A percentile compares a stretch with the other conserved stretches of the same genome.
Conservation (phyloP, 257 asterid species). For the Fraxinus quadrangulata region DNA sequence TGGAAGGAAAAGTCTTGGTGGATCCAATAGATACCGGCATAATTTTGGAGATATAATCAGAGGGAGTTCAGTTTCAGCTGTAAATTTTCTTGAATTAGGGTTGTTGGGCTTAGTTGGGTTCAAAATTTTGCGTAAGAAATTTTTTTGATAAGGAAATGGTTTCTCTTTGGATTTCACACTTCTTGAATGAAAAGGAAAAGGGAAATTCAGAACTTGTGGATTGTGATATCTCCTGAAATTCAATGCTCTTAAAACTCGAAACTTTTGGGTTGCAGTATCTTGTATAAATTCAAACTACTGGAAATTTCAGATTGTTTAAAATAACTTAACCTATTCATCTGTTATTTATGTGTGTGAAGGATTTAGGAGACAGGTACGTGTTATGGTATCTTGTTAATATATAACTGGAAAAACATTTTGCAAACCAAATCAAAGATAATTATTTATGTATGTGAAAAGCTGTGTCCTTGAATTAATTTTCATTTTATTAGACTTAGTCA, state of each 20-base stretch:
- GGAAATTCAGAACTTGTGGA: neutral
- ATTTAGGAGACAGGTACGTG: neutral
- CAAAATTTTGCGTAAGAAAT: neutral
- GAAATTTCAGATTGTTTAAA: neutral
- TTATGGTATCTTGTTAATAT: neutral
- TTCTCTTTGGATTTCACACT: neutral
- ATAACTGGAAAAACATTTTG: neutral
- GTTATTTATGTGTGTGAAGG: neutral
- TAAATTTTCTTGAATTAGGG: neutral
- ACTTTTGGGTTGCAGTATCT: neutral
- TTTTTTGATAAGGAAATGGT: neutral
- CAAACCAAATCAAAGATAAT: neutral
- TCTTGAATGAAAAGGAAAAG: neutral
- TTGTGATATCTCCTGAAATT: neutral
- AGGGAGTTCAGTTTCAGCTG: neutral
- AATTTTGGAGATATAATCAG: neutral
- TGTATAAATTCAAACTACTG: neutral
- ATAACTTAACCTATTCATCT: neutral
- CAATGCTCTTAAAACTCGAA: neutral
- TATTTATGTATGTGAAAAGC: neutral
- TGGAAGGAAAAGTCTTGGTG: neutral
- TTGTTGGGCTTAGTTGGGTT: neutral
- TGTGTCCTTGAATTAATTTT: neutral
- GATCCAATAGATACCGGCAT: neutral
- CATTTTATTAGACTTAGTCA: neutral